Evolutionary conservation across 2,329 filamentous ascomycete genomes (phyloP).

Genomic region (Penicillium psychrosexuale): DNA sequence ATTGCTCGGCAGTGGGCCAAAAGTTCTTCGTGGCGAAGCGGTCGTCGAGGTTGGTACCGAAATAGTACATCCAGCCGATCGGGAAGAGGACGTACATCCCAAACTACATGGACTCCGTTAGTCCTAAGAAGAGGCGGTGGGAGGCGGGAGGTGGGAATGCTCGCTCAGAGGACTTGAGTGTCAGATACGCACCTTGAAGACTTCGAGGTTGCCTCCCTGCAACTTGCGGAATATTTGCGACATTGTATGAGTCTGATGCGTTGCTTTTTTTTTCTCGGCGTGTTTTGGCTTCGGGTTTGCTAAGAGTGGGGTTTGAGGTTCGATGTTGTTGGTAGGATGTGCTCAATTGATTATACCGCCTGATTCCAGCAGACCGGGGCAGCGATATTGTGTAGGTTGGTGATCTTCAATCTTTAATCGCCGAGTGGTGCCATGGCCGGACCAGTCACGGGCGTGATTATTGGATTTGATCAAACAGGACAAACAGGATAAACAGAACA

Average conservation of each 20-base stretch:
- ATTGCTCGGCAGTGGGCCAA: conserved; percentile 71
- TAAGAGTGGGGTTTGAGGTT: too few species aligned
- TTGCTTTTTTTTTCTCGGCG: conserved; percentile 1
- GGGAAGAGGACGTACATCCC: conserved; percentile 99
- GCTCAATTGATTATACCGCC: background rate
- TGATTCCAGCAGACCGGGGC: background rate
- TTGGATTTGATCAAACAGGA: conserved; percentile 11
- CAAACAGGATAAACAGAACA: conserved; percentile 12
- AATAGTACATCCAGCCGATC: conserved; percentile 99
- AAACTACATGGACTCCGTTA: conserved; percentile 59
- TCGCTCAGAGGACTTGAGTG: background rate
- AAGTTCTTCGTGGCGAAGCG: conserved; percentile 87
- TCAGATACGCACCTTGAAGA: conserved; percentile 73
- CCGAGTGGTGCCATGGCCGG: conserved; percentile 6
- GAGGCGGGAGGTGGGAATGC: too few species aligned
- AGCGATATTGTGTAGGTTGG: background rate
- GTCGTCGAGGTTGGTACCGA: conserved; percentile 94
- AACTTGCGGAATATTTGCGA: conserved; percentile 51
- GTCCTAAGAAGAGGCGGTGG: background rate
- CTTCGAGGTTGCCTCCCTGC: conserved; percentile 85
- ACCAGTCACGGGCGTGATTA: conserved; percentile 16
- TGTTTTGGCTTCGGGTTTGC: background rate
- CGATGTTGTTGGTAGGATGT: background rate
- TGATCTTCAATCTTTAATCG: background rate
- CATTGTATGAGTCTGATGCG: conserved; percentile 28